Evolutionary conservation across 1,139 yeast species (phyloP).

Genomic region (Lizanozyma gosingica): DNA sequence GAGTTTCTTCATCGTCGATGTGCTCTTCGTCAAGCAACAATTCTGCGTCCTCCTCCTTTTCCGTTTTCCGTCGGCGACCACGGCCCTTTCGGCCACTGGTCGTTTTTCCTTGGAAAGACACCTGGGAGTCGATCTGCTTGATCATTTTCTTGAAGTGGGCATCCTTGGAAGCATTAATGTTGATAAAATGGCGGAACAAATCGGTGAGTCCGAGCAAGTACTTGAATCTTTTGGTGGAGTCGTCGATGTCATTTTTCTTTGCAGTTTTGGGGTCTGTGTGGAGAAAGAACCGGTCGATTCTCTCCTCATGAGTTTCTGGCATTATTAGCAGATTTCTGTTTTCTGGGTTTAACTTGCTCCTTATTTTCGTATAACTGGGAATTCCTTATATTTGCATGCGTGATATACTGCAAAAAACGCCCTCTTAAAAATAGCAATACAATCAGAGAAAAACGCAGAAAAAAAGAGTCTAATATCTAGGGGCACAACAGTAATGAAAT

Average conservation of each 20-base stretch:
- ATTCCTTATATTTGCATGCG: too few relatives aligned
- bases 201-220: conserved; percentile 79
- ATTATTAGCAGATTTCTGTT: too few relatives aligned
- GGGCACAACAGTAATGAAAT: too few relatives aligned
- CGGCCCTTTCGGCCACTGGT: conserved; percentile 14
- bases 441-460: too few relatives aligned
- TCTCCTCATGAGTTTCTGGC: conserved; percentile 23
- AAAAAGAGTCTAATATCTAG: too few relatives aligned
- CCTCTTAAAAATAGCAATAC: too few relatives aligned
- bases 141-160: conserved; percentile 51
- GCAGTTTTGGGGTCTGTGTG: conserved; percentile 46
- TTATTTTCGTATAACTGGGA: too few relatives aligned
- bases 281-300: conserved; percentile 41
- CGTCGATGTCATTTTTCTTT: conserved; percentile 49
- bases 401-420: too few relatives aligned
- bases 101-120: conserved; percentile 10
- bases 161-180: conserved; percentile 70
- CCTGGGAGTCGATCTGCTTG: conserved; percentile 42
- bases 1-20: conserved; percentile 39
- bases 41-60: conserved; percentile 90
- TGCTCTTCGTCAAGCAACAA: conserved; percentile 68
- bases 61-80: conserved; percentile 53
- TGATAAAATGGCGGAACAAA: conserved; percentile 81
- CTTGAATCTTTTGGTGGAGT: conserved; percentile 71
- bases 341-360: too few relatives aligned